Conservation (phyloP, 108 stramenopile genomes). For the Conticribra guillardii region DNA sequence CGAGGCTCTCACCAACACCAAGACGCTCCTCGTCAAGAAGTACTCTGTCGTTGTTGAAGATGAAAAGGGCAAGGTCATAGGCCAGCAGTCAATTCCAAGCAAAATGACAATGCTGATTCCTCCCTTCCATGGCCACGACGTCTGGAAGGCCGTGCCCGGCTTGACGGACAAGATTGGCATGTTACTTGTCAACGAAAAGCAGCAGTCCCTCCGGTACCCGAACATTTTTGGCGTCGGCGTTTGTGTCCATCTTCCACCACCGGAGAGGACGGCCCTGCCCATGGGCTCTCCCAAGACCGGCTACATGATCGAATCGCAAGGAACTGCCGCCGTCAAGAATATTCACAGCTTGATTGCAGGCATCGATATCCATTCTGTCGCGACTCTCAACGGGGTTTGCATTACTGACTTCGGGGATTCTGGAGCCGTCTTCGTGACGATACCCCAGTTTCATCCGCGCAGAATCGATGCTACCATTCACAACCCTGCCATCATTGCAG, state of each 20-base stretch:
- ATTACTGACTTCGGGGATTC: conserved; percentile 46
- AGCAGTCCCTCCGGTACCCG: conserved; percentile 21
- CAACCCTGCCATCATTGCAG: conserved; percentile 18
- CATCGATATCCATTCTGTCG: neutral
- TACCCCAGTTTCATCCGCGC: conserved; percentile 38
- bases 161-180: conserved; percentile 34
- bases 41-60: too few species aligned
- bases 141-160: conserved; percentile 24
- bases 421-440: conserved; percentile 37
- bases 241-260: conserved; percentile 21
- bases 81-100: too few species aligned
- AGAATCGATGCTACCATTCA: conserved; percentile 31
- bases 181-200: conserved; percentile 11
- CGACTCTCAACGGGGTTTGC: conserved; percentile 36
- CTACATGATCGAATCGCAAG: conserved; percentile 45
- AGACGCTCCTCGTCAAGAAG: too few species aligned
- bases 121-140: conserved; percentile 21
- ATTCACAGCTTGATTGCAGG: conserved; percentile 22
- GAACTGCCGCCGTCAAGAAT: conserved; percentile 41
- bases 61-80: too few species aligned
- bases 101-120: conserved; percentile 46
- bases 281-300: conserved; percentile 48
- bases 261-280: conserved; percentile 31
- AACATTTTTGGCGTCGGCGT: conserved; percentile 50
- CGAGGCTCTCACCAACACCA: too few species aligned